phyloP scores from a whole-genome alignment of 129 eudicot species.

The Glebionis coronaria region DNA sequence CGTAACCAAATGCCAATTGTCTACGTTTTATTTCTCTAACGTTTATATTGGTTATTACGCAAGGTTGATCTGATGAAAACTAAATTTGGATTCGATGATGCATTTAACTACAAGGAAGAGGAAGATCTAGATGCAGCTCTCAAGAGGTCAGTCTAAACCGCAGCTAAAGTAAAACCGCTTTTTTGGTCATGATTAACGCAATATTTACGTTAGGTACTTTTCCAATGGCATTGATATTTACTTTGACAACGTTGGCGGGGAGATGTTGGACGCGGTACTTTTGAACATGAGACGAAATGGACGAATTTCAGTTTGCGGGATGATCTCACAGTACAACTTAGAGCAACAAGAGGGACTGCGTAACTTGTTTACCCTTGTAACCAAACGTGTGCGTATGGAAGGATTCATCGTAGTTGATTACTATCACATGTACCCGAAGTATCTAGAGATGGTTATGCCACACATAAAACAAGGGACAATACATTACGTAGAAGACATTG shows the following conservation, averaged over 20 bases:
- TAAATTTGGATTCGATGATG: constrained; percentile 45
- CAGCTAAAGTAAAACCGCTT: background rate
- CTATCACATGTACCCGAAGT: constrained; percentile 23
- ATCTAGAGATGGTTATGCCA: constrained; percentile 21
- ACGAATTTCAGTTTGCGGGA: constrained; percentile 29
- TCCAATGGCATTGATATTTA: constrained; percentile 36
- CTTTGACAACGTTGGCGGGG: constrained; percentile 32
- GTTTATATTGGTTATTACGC: constrained; percentile 1
- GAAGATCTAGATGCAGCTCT: constrained; percentile 32
- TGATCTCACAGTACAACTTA: constrained; percentile 33
- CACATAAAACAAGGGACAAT: constrained; percentile 18
- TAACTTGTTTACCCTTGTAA: background rate
- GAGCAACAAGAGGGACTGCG: constrained; percentile 16
- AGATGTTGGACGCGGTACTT: constrained; percentile 36
- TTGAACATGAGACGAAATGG: constrained; percentile 31
- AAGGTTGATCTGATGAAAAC: constrained; percentile 47
- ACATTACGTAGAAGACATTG: constrained; percentile 20
- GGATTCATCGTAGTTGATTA: constrained; percentile 14
- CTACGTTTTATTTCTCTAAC: background rate
- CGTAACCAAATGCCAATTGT: background rate
- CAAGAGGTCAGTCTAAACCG: constrained; percentile 25
- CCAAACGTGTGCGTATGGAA: constrained; percentile 14
- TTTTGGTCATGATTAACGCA: background rate
- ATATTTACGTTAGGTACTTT: constrained; percentile 20
- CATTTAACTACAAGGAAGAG: constrained; percentile 52